Conservation (phyloP, 352 stramenopile species). For the Elongisporangium prolatum region DNA sequence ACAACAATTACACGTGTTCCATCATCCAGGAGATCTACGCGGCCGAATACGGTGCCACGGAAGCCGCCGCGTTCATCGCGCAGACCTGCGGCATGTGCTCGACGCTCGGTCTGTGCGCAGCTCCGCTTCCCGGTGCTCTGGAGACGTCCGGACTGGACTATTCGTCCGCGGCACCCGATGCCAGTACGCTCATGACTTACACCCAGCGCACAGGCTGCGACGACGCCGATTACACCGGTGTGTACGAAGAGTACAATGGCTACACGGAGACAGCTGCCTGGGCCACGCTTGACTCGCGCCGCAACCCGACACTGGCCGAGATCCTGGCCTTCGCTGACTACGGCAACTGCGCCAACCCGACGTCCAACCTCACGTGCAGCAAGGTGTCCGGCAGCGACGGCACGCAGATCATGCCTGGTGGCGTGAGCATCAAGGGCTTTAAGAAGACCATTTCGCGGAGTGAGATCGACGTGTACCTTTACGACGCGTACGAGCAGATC, state of each 20-base stretch:
- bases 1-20: conserved; percentile 40
- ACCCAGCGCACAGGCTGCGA: conserved; percentile 67
- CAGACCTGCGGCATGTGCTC: conserved; percentile 44
- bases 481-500: conserved; percentile 41
- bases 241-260: conserved; percentile 67
- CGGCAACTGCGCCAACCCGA: conserved; percentile 43
- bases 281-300: conserved; percentile 40
- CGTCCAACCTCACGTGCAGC: conserved; percentile 52
- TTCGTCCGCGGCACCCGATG: conserved; percentile 23
- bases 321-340: conserved; percentile 48
- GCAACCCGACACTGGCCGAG: conserved; percentile 59
- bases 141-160: conserved; percentile 63
- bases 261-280: conserved; percentile 37
- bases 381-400: conserved; percentile 46
- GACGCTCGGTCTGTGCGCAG: conserved; percentile 45
- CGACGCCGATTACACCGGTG: conserved; percentile 44
- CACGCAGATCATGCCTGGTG: conserved; percentile 27
- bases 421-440: conserved; percentile 46
- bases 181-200: conserved; percentile 33
- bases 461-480: conserved; percentile 37
- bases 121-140: conserved; percentile 47
- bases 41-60: conserved; percentile 24
- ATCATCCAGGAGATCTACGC: conserved; percentile 38
- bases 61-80: conserved; percentile 27
- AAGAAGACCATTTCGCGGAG: conserved; percentile 23